Evolutionary conservation across 768 basidiomycete genomes (phyloP), one percentile per base, ranked within the genome.

Genomic region (Lactifluus rugatus): DNA sequence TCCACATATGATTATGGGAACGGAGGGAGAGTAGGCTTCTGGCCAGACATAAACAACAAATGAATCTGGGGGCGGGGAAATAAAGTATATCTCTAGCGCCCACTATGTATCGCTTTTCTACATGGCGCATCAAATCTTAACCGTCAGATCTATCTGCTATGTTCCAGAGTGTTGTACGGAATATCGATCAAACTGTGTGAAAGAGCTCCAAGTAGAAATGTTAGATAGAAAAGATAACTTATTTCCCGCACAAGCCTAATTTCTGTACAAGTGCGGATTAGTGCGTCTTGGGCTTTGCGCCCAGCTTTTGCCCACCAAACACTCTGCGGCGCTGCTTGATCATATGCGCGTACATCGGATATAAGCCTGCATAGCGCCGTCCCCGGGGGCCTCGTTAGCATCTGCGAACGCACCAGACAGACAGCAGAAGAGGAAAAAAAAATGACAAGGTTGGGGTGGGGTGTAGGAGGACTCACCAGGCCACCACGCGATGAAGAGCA

Each of bases 401-500:
- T 46, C 31, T 52, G 17, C 32, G 25, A 23, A 58, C 41, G 13
- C 23, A 57, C 44, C 26, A 23, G 46, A 31, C 31, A 31, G n/a
- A 45, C 28, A 47, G 5, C n/a, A 26, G 17, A 46, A 52, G 23
- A 16, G 23, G 53, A 9, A 47, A 23, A 25, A 23, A 32, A 42
- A 32, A 6, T 5, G 70, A 69, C 44, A 61, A 5, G 2, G 70
- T 69, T 42, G 62, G 16, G 26, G 34, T n/a, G 34, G 13, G 34
- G 34, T 36, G 10, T 3, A 31, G 8, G 31, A 11, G 34, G 34
- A 74, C 78, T 66, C 66, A 95, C 94, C 82, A 46, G 92, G 92
- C 81, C 90, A 92, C 94, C 95, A 97, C 36, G 84, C 75, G 13
- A 79, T 57, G 71, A 94, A 90, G 64, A 93, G 71, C 0, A 69